A percentile compares a stretch with the other conserved stretches of the same genome.
Evolutionary conservation across 345 rosid genomes (phyloP).

Genomic region (Camelina laxa): DNA sequence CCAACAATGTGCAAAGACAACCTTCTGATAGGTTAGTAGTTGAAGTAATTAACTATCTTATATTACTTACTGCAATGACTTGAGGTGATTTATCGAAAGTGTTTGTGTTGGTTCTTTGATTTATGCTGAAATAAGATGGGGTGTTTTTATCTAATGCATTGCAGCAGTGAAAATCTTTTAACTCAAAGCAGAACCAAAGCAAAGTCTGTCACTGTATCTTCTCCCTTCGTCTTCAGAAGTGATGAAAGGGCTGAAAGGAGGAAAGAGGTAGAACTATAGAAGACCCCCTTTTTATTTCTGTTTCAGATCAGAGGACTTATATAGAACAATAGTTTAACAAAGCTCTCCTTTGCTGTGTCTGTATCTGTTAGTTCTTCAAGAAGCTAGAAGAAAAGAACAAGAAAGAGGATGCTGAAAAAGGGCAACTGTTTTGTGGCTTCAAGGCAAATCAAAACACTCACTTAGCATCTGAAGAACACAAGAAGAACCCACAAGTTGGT

Average conservation of each 20-base stretch:
- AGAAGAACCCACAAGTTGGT: constrained; percentile 28
- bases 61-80: constrained; percentile 7
- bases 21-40: constrained; percentile 48
- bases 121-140: background rate
- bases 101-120: constrained; percentile 14
- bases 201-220: constrained; percentile 49
- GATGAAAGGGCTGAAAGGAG: constrained; percentile 85
- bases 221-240: constrained; percentile 77
- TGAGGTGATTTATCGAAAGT: background rate
- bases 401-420: constrained; percentile 49
- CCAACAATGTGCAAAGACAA: constrained; percentile 43
- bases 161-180: constrained; percentile 53
- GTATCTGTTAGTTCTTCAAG: constrained; percentile 59
- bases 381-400: constrained; percentile 66
- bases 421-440: constrained; percentile 43
- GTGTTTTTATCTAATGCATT: constrained; percentile 16
- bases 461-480: constrained; percentile 15
- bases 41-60: constrained; percentile 4
- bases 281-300: background rate
- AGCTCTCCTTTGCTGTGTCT: constrained; percentile 23
- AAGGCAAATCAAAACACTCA: constrained; percentile 46
- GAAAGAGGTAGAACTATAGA: constrained; percentile 65
- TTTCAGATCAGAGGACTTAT: background rate
- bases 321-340: constrained; percentile 10
- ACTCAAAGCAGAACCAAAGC: constrained; percentile 50